Conservation (phyloP, 257 asterid genomes). For the Solanum medicagineum region DNA sequence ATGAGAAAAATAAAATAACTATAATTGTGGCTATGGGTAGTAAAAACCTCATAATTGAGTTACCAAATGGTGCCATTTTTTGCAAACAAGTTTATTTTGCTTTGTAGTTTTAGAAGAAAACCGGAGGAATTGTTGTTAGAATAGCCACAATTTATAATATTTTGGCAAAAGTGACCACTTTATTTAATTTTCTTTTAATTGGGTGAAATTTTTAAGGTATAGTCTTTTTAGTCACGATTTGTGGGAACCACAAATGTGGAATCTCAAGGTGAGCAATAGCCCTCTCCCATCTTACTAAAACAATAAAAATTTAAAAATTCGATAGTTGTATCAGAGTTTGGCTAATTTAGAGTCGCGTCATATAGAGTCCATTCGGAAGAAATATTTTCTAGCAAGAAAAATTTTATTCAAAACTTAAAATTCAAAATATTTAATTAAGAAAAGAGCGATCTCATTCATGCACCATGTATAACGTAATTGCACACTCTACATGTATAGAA, state of each 20-base stretch:
- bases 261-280: neutral
- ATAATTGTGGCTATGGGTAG: neutral
- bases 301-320: too few species aligned
- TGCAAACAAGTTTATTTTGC: neutral
- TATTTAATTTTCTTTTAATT: neutral
- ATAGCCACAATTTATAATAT: neutral
- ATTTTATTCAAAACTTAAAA: fast-evolving
- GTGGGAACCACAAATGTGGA: neutral
- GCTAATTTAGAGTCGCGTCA: neutral
- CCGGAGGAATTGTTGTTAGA: neutral
- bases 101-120: neutral
- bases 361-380: fast-evolving
- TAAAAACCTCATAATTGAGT: neutral
- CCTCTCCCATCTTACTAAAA: neutral
- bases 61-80: neutral
- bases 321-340: neutral
- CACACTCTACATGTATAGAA: neutral
- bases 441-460: neutral
- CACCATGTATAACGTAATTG: neutral
- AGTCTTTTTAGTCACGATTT: neutral
- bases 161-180: neutral
- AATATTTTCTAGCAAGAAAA: fast-evolving
- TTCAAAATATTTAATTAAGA: neutral
- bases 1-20: neutral
- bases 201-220: neutral